Conservation (phyloP, 2,329 filamentous ascomycete species). For the Chaetomium globosum region DNA sequence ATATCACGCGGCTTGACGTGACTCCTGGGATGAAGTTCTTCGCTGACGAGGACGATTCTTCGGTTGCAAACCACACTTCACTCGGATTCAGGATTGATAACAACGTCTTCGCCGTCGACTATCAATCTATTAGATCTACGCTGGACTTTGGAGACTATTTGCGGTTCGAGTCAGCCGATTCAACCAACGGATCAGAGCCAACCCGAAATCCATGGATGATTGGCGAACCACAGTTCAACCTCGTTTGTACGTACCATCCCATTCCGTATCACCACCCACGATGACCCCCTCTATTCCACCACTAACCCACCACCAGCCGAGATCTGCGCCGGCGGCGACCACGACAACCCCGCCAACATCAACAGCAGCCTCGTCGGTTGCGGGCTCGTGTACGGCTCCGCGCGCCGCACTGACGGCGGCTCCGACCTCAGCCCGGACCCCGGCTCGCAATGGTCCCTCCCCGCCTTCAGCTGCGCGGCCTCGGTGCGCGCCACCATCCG, state of each 20-base stretch:
- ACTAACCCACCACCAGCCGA: slow-evolving; percentile 1
- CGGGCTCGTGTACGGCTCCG: slow-evolving; percentile 21
- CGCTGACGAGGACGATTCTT: background rate
- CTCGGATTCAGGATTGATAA: background rate
- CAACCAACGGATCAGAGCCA: slow-evolving; percentile 2
- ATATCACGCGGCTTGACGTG: slow-evolving; percentile 14
- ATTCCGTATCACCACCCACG: too few relatives aligned
- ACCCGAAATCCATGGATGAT: slow-evolving; percentile 9
- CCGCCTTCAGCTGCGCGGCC: slow-evolving; percentile 24
- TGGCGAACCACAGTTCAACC: slow-evolving; percentile 5
- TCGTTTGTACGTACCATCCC: slow-evolving; percentile 15
- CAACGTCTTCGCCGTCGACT: slow-evolving; percentile 5
- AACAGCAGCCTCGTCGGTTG: slow-evolving; percentile 22
- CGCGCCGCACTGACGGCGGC: slow-evolving; percentile 18
- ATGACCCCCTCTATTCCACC: background rate
- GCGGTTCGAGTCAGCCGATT: background rate
- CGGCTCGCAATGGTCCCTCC: slow-evolving; percentile 17
- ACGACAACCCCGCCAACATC: slow-evolving; percentile 15
- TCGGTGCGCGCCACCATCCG: slow-evolving; percentile 21
- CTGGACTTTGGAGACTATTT: slow-evolving; percentile 22
- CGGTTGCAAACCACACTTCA: background rate
- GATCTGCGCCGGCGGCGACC: slow-evolving; percentile 14
- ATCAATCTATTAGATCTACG: slow-evolving; percentile 10
- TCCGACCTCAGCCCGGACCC: slow-evolving; percentile 14
- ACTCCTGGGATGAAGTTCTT: slow-evolving; percentile 10